phyloP scores from a whole-genome alignment of 345 rosid genomes.

The Salix caprea region DNA sequence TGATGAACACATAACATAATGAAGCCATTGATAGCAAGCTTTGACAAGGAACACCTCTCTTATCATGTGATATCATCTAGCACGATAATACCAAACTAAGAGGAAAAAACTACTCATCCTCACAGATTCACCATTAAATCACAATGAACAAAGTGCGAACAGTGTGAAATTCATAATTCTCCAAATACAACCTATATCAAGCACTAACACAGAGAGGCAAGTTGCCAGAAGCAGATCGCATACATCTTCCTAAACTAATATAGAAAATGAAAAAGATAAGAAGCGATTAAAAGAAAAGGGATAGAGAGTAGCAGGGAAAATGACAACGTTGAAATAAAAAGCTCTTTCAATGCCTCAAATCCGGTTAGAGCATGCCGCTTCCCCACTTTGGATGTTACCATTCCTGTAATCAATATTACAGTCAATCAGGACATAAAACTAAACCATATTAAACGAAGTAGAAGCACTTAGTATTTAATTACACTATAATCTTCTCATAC shows the following conservation, averaged over 20 bases:
- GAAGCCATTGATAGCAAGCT: not conserved
- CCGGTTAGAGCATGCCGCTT: conserved; percentile 86
- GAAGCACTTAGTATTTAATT: not conserved
- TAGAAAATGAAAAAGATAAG: too few species aligned
- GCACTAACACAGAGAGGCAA: not conserved
- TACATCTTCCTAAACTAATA: not conserved
- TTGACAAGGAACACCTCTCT: not conserved
- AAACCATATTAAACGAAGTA: not conserved
- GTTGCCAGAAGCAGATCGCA: not conserved
- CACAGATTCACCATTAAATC: not conserved
- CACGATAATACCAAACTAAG: not conserved
- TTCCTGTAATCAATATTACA: conserved; percentile 46
- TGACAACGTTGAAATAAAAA: conserved; percentile 61
- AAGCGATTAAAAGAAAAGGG: not conserved
- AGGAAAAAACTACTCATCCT: not conserved
- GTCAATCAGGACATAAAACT: not conserved
- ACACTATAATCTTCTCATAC: not conserved
- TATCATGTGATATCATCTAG: not conserved
- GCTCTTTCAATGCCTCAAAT: conserved; percentile 80
- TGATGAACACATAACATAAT: not conserved
- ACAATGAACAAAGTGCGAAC: not conserved
- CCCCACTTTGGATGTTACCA: conserved; percentile 92
- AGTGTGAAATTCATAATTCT: not conserved
- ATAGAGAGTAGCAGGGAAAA: not conserved
- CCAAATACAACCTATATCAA: not conserved